Percentiles rank a stretch among this genome's conserved stretches.
phyloP scores from a whole-genome alignment of 2,329 filamentous ascomycete species.

The Orbilia blumenaviensis region DNA sequence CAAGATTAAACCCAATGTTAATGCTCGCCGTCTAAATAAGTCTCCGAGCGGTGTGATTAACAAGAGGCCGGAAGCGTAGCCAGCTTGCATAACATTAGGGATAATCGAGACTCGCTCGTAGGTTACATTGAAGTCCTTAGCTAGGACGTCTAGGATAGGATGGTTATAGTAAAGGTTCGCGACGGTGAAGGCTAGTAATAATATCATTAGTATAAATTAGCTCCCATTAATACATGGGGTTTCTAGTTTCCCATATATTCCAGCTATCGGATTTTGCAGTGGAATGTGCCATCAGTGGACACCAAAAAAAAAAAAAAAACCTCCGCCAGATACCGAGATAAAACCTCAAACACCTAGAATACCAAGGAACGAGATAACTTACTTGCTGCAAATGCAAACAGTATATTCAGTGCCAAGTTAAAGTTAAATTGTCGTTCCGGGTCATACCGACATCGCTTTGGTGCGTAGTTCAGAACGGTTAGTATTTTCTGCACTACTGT shows the following conservation, averaged over 20 bases:
- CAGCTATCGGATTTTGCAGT: neutral
- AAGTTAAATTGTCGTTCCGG: conserved; percentile 73
- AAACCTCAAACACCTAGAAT: neutral
- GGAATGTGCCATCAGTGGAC: conserved; percentile 3
- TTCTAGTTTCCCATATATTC: neutral
- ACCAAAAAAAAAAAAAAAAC: too few species aligned
- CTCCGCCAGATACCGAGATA: neutral
- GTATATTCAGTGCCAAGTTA: conserved; percentile 72
- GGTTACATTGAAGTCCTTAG: conserved; percentile 73
- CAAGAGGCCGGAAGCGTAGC: conserved; percentile 77
- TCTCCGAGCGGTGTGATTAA: conserved; percentile 81
- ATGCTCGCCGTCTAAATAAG: conserved; percentile 71
- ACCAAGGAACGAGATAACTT: neutral
- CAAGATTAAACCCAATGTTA: conserved; percentile 73
- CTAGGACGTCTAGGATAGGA: conserved; percentile 79
- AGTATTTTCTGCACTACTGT: neutral
- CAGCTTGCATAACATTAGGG: conserved; percentile 80
- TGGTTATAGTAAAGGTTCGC: conserved; percentile 85
- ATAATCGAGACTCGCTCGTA: conserved; percentile 74
- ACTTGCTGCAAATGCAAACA: conserved; percentile 72
- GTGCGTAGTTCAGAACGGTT: conserved; percentile 58
- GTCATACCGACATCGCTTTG: conserved; percentile 74
- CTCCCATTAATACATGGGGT: neutral
- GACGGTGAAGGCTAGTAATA: conserved; percentile 71
- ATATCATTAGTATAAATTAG: conserved; percentile 59